Evolutionary conservation across 2,329 filamentous ascomycete genomes (phyloP).

Genomic region (Ambrosiella xylebori): DNA sequence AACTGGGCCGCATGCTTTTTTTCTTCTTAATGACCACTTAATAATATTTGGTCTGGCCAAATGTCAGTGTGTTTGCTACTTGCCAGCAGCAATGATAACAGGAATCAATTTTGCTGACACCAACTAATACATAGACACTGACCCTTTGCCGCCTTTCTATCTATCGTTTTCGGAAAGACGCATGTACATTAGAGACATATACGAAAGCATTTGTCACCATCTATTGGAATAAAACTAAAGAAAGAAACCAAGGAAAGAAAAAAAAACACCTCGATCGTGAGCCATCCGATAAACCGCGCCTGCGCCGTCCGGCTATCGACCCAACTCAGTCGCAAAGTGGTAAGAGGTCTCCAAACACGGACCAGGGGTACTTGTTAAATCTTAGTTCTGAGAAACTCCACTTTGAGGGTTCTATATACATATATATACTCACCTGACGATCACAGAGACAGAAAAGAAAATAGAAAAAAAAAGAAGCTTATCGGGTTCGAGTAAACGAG

Average conservation of each 20-base stretch:
- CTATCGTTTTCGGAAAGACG: background rate
- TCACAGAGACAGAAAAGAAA: too few species aligned
- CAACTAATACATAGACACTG: background rate
- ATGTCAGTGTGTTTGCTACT: background rate
- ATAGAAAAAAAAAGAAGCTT: too few species aligned
- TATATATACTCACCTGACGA: too few species aligned
- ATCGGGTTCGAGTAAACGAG: too few species aligned
- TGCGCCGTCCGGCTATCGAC: background rate
- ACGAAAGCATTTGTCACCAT: background rate
- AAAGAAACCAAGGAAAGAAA: too few species aligned
- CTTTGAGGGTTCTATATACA: too few species aligned
- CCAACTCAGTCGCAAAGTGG: conserved; percentile 1
- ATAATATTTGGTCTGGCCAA: background rate
- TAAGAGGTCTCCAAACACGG: conserved; percentile 2
- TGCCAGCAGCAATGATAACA: too few species aligned
- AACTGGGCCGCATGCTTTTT: too few species aligned
- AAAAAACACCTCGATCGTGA: background rate
- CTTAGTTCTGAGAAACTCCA: background rate
- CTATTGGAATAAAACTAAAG: background rate
- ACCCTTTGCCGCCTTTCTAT: background rate
- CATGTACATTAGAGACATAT: too few species aligned
- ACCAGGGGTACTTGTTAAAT: background rate
- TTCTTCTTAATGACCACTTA: too few species aligned
- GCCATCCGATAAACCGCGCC: background rate
- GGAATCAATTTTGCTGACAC: too few species aligned